A percentile compares a stretch with the other conserved stretches of the same genome.
Conservation (phyloP, 2,329 filamentous ascomycete genomes). For the Hymenoscyphus albidus region DNA sequence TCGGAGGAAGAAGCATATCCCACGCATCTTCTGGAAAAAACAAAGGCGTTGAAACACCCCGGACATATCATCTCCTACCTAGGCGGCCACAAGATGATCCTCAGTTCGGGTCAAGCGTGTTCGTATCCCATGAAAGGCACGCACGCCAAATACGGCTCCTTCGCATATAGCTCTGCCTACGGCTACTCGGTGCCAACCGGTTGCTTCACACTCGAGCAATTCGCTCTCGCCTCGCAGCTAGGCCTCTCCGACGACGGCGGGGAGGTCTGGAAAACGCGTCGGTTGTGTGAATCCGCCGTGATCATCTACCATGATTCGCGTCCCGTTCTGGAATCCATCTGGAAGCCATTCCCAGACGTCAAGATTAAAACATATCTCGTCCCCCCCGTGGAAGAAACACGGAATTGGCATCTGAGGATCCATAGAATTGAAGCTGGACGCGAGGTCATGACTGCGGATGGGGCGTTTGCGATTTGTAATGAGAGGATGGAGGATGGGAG, state of each 20-base stretch:
- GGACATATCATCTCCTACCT: slow-evolving; percentile 69
- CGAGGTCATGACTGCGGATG: slow-evolving; percentile 67
- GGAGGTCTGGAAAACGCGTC: slow-evolving; percentile 74
- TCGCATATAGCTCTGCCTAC: slow-evolving; percentile 73
- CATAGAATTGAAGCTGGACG: slow-evolving; percentile 59
- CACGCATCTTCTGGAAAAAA: slow-evolving; percentile 50
- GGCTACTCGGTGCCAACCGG: slow-evolving; percentile 75
- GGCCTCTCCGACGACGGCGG: slow-evolving; percentile 74
- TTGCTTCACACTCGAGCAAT: slow-evolving; percentile 71
- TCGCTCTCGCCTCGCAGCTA: slow-evolving; percentile 70
- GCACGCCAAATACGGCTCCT: slow-evolving; percentile 76
- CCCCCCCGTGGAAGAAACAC: slow-evolving; percentile 53
- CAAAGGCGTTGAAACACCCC: slow-evolving; percentile 62
- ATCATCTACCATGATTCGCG: slow-evolving; percentile 53
- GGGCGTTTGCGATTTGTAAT: slow-evolving; percentile 66
- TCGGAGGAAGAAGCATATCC: slow-evolving; percentile 60
- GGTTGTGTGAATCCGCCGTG: slow-evolving; percentile 59
- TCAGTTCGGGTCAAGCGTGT: slow-evolving; percentile 75
- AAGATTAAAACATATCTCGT: slow-evolving; percentile 61
- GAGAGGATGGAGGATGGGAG: slow-evolving; percentile 46
- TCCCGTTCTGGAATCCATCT: slow-evolving; percentile 63
- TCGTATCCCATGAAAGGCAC: slow-evolving; percentile 78
- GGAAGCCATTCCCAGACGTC: slow-evolving; percentile 69
- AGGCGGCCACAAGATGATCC: slow-evolving; percentile 71
- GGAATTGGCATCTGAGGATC: slow-evolving; percentile 67